Conservation (phyloP, 2,329 filamentous ascomycete species). For the Aspergillus melleus region DNA sequence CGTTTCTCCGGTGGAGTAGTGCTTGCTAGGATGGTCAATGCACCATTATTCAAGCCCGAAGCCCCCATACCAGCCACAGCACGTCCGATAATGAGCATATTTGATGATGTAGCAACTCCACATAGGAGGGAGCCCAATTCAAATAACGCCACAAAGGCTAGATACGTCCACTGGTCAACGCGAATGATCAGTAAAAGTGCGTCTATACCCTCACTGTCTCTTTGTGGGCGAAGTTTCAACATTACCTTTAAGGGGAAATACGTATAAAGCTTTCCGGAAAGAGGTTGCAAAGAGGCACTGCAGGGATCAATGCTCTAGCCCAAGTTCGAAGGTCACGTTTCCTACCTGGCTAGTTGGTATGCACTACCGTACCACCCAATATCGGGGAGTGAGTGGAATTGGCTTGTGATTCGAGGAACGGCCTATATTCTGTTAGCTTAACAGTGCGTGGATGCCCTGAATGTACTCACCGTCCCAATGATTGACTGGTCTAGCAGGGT, state of each 20-base stretch:
- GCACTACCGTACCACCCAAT: not conserved
- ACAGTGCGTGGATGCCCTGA: too few species aligned
- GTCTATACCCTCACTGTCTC: too few species aligned
- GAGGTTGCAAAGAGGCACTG: not conserved
- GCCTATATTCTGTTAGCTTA: too few species aligned
- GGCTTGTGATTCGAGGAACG: too few species aligned
- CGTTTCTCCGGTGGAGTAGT: conserved; percentile 27
- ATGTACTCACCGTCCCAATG: too few species aligned
- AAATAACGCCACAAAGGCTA: conserved; percentile 29
- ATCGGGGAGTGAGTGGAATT: too few species aligned
- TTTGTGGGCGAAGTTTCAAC: too few species aligned
- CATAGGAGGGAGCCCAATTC: conserved; percentile 31
- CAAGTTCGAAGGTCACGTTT: not conserved
- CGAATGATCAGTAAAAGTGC: not conserved
- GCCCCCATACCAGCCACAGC: conserved; percentile 29
- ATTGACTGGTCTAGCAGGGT: too few species aligned
- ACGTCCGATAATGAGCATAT: conserved; percentile 31
- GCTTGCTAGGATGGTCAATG: conserved; percentile 25
- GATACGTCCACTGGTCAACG: conserved; percentile 19
- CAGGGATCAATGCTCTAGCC: not conserved
- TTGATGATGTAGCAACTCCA: conserved; percentile 26
- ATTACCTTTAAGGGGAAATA: not conserved
- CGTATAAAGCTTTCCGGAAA: not conserved
- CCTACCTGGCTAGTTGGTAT: not conserved
- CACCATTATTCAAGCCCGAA: conserved; percentile 28